phyloP scores from a whole-genome alignment of 176 grass and related monocot species.

The Cenchrus fungigraminus region DNA sequence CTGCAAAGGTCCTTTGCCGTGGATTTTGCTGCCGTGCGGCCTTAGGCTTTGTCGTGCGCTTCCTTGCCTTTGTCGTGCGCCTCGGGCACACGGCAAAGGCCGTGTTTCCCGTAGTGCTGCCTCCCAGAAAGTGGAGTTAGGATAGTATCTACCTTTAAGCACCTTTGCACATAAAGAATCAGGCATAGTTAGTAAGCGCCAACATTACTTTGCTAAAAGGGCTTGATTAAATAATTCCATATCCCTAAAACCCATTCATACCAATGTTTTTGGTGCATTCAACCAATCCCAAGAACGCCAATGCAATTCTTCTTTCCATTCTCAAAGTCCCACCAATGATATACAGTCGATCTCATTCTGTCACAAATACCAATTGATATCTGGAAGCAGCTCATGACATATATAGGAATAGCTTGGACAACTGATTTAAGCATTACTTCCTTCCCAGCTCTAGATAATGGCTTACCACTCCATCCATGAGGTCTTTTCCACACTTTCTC shows the following conservation, averaged over 20 bases:
- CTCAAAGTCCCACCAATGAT: too few species aligned
- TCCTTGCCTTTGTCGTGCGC: too few species aligned
- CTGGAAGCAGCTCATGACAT: background rate
- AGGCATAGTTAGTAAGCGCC: background rate
- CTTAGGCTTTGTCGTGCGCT: too few species aligned
- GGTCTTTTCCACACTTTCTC: background rate
- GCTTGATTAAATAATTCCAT: background rate
- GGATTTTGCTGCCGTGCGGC: too few species aligned
- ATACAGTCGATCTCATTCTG: too few species aligned
- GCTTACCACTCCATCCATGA: too few species aligned
- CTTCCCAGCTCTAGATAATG: too few species aligned
- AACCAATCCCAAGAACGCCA: background rate
- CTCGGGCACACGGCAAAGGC: too few species aligned
- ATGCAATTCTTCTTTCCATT: too few species aligned
- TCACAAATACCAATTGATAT: background rate
- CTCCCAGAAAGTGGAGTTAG: background rate
- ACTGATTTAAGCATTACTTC: background rate
- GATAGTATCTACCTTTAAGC: background rate
- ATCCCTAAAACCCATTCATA: background rate
- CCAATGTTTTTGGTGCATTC: background rate
- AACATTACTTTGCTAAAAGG: background rate
- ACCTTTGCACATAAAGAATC: background rate
- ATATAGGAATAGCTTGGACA: background rate
- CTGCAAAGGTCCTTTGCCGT: too few species aligned
- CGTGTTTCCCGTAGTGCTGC: background rate